Evolutionary conservation across 1,284 basidiomycete genomes (phyloP).

Genomic region (Mycena citricolor): DNA sequence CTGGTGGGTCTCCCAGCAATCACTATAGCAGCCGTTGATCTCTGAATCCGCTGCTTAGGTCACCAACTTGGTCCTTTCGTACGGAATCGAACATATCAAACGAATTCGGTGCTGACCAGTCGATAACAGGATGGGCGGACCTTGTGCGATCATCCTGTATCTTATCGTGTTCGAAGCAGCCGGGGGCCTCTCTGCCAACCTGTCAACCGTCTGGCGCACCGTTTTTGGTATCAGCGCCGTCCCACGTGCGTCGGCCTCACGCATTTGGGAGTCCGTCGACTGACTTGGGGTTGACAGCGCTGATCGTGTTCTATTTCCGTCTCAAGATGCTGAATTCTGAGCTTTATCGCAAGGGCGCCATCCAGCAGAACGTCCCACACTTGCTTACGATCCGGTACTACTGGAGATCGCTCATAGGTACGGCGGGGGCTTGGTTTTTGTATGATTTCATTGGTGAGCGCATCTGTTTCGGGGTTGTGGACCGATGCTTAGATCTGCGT

Average conservation of each 20-base stretch:
- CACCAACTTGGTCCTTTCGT: conserved; percentile 63
- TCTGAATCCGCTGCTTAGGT: conserved; percentile 66
- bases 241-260: conserved; percentile 18
- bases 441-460: conserved; percentile 42
- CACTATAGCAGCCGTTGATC: too few relatives aligned
- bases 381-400: conserved; percentile 61
- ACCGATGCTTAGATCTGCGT: conserved; percentile 37
- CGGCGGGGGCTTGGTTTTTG: conserved; percentile 74
- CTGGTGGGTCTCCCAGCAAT: too few relatives aligned
- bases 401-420: conserved; percentile 70
- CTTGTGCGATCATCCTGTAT: conserved; percentile 70
- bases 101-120: too few relatives aligned
- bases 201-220: conserved; percentile 74
- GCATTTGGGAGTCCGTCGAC: neutral
- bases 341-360: conserved; percentile 65
- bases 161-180: conserved; percentile 70
- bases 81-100: neutral
- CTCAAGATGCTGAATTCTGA: conserved; percentile 69
- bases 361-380: conserved; percentile 69
- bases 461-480: conserved; percentile 1
- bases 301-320: conserved; percentile 69
- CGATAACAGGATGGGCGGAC: conserved; percentile 56
- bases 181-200: conserved; percentile 23
- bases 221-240: conserved; percentile 73
- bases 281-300: conserved; percentile 6